Percentiles rank a stretch among this genome's conserved stretches.
phyloP scores from a whole-genome alignment of 805 yeast genomes.

The Wickerhamomyces chaumierensis region DNA sequence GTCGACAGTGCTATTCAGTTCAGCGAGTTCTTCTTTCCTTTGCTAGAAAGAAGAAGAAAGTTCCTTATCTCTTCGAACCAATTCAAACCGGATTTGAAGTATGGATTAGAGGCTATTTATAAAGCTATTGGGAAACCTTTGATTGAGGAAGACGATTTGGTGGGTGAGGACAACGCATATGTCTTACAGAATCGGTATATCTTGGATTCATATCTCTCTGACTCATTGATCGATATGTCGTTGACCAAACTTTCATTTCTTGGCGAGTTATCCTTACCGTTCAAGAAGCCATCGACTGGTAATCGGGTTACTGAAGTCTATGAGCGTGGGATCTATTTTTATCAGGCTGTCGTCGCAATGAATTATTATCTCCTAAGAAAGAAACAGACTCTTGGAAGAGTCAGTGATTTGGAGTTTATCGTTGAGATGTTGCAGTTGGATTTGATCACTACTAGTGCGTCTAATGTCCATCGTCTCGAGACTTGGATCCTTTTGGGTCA shows the following conservation, averaged over 20 bases:
- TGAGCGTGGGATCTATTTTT: constrained; percentile 50
- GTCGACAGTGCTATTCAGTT: constrained; percentile 28
- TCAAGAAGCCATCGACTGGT: constrained; percentile 21
- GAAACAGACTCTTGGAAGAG: constrained; percentile 68
- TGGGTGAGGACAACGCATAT: constrained; percentile 24
- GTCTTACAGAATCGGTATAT: constrained; percentile 34
- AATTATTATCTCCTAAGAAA: constrained; percentile 60
- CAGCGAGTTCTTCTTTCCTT: constrained; percentile 39
- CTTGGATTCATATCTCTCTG: constrained; percentile 19
- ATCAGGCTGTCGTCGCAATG: constrained; percentile 58
- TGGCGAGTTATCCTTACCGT: constrained; percentile 30
- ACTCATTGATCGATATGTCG: neutral
- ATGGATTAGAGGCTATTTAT: constrained; percentile 57
- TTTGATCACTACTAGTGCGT: constrained; percentile 30
- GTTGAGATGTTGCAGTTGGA: constrained; percentile 57
- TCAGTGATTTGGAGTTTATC: constrained; percentile 71
- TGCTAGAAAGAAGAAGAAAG: constrained; percentile 44
- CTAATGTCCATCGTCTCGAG: constrained; percentile 57
- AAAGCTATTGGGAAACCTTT: constrained; percentile 70
- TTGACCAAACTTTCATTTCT: constrained; percentile 31
- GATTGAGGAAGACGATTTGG: no score
- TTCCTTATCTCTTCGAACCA: constrained; percentile 36
- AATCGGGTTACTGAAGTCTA: constrained; percentile 27
- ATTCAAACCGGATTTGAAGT: constrained; percentile 63
- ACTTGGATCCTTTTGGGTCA: constrained; percentile 82